These are phyloP conservation scores for Chaetomiaceae sp. DNA, from an alignment of 2,329 filamentous ascomycete genomes.

Conservation along the genomic window DNA sequence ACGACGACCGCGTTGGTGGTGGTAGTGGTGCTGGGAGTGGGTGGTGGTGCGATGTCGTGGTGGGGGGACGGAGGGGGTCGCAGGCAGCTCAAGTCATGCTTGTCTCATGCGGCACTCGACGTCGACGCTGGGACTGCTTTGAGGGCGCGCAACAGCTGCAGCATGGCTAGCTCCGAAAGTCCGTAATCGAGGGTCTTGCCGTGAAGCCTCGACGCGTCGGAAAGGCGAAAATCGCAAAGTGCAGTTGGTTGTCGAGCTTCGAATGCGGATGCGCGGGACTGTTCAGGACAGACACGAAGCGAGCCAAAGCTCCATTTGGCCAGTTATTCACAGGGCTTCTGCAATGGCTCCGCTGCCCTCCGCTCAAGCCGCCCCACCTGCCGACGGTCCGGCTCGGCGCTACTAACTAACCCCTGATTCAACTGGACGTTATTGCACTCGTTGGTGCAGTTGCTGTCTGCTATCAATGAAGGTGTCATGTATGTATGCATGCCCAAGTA, in stretches of 20 bases:
- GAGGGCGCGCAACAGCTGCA: conserved; percentile 10
- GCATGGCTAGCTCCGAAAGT: conserved; percentile 13
- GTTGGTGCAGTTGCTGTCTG: no score
- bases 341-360: conserved; percentile 1
- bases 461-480: no score
- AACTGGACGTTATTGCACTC: no score
- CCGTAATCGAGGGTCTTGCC: neutral
- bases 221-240: neutral
- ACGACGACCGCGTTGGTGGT: conserved; percentile 9
- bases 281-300: conserved; percentile 21
- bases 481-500: no score
- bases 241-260: neutral
- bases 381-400: conserved; percentile 17
- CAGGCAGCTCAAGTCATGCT: conserved; percentile 18
- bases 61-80: conserved; percentile 5
- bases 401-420: no score
- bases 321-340: conserved; percentile 16
- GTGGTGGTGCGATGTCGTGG: no score
- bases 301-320: conserved; percentile 20
- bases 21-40: neutral
- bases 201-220: neutral
- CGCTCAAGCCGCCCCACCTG: conserved; percentile 18
- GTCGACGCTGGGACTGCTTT: conserved; percentile 6
- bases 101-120: conserved; percentile 10
- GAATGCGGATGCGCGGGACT: neutral